A percentile compares a stretch with the other conserved stretches of the same genome.
phyloP scores from a whole-genome alignment of 2,329 filamentous ascomycete genomes.

The Paecilomyces sp. region DNA sequence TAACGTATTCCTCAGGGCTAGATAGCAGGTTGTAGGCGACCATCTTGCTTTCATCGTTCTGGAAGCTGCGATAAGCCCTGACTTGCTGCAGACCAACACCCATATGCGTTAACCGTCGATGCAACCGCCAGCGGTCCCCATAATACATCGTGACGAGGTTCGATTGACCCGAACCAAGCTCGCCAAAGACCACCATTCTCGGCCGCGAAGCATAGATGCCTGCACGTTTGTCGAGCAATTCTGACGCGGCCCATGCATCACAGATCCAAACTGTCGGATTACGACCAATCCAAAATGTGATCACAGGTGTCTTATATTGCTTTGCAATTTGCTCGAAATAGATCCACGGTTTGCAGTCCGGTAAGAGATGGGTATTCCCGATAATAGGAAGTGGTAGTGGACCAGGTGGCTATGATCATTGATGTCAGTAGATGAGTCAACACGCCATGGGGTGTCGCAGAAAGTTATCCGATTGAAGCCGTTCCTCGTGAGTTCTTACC shows the following conservation, averaged over 20 bases:
- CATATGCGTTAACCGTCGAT: constrained; percentile 46
- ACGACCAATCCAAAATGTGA: constrained; percentile 52
- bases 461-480: not conserved
- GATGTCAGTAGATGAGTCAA: not conserved
- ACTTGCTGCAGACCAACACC: constrained; percentile 51
- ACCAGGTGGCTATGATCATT: constrained; percentile 42
- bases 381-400: constrained; percentile 49
- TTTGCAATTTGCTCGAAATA: constrained; percentile 50
- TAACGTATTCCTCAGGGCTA: constrained; percentile 28
- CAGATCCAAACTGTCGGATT: constrained; percentile 20
- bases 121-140: constrained; percentile 30
- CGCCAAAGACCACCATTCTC: constrained; percentile 23
- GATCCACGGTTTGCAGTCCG: constrained; percentile 51
- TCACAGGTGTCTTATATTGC: constrained; percentile 41
- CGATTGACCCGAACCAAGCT: constrained; percentile 16
- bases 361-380: constrained; percentile 51
- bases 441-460: not conserved
- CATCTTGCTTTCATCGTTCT: constrained; percentile 52
- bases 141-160: constrained; percentile 39
- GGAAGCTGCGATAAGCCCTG: constrained; percentile 45
- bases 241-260: constrained; percentile 21
- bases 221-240: constrained; percentile 25
- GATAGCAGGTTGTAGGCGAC: constrained; percentile 40
- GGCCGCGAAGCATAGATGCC: constrained; percentile 23
- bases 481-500: constrained; percentile 8